Percentiles rank a stretch among this genome's conserved stretches.
phyloP scores from a whole-genome alignment of 2,329 filamentous ascomycete genomes.

The Aspergillus jensenii region DNA sequence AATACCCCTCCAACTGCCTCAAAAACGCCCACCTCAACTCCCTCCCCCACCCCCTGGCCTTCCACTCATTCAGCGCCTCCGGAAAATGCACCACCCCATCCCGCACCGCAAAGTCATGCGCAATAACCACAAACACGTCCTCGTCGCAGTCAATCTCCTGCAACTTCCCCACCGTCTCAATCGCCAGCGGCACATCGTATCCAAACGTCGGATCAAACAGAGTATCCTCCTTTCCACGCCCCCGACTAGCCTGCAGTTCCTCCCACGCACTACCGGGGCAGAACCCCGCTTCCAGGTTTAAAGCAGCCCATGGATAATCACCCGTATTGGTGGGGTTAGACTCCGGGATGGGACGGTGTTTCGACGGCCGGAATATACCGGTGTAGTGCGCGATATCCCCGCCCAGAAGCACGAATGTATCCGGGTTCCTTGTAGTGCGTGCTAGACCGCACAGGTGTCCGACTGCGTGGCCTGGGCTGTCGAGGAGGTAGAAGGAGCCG shows the following conservation, averaged over 20 bases:
- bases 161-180: conserved; percentile 20
- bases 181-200: conserved; percentile 25
- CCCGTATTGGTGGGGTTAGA: not conserved
- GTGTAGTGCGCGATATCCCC: conserved; percentile 27
- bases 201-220: conserved; percentile 24
- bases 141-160: conserved; percentile 27
- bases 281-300: not conserved
- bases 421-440: conserved; percentile 21
- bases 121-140: conserved; percentile 31
- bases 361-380: conserved; percentile 33
- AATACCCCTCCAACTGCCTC: conserved; percentile 13
- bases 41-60: conserved; percentile 23
- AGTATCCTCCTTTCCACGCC: conserved; percentile 8
- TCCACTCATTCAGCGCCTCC: conserved; percentile 28
- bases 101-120: conserved; percentile 27
- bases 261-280: conserved; percentile 11
- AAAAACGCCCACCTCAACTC: conserved; percentile 26
- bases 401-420: conserved; percentile 28
- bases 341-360: conserved; percentile 3
- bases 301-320: too few species aligned
- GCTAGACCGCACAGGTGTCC: conserved; percentile 30
- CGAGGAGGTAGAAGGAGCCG: conserved; percentile 56
- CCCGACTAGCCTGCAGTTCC: conserved; percentile 15
- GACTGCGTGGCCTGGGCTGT: conserved; percentile 35
- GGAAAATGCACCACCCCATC: conserved; percentile 30